Percentiles rank a stretch among this genome's conserved stretches.
Conservation (phyloP, 805 yeast genomes). For the Yamadazyma sp. region DNA sequence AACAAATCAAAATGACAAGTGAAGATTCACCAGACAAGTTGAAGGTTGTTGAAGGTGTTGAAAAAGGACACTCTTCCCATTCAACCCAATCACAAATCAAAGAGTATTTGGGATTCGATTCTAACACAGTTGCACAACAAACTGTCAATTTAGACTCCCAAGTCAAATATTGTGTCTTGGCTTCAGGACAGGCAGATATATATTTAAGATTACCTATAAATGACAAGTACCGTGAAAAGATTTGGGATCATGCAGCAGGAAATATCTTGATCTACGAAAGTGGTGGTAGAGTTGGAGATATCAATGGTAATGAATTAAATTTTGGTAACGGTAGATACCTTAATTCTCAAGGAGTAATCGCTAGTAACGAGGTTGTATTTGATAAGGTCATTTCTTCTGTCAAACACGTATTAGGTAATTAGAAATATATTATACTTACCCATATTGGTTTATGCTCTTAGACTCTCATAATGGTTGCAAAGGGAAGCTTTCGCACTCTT, state of each 20-base stretch:
- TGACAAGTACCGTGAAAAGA: constrained; percentile 79
- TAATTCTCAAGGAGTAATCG: constrained; percentile 88
- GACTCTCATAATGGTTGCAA: too few species aligned
- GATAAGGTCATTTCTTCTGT: constrained; percentile 50
- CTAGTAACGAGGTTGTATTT: constrained; percentile 57
- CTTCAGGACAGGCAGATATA: constrained; percentile 89
- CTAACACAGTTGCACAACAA: constrained; percentile 53
- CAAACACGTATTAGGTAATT: constrained; percentile 18
- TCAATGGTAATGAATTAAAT: constrained; percentile 68
- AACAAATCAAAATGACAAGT: constrained; percentile 51
- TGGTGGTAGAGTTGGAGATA: constrained; percentile 88
- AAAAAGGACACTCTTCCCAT: constrained; percentile 91
- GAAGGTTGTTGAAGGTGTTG: constrained; percentile 89
- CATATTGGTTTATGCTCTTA: too few species aligned
- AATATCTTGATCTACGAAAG: constrained; percentile 81
- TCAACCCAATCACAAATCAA: constrained; percentile 81
- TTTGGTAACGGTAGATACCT: constrained; percentile 85
- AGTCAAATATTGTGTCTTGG: constrained; percentile 89
- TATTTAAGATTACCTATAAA: constrained; percentile 85
- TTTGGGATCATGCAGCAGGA: constrained; percentile 99
- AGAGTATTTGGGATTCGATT: constrained; percentile 40
- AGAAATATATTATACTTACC: too few species aligned
- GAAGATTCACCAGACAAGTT: constrained; percentile 46
- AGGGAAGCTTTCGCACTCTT: too few species aligned
- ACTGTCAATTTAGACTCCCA: constrained; percentile 89